These are phyloP conservation scores for Fusarium haematococcum DNA, from an alignment of 2,329 filamentous ascomycete genomes.

Conservation along the genomic window DNA sequence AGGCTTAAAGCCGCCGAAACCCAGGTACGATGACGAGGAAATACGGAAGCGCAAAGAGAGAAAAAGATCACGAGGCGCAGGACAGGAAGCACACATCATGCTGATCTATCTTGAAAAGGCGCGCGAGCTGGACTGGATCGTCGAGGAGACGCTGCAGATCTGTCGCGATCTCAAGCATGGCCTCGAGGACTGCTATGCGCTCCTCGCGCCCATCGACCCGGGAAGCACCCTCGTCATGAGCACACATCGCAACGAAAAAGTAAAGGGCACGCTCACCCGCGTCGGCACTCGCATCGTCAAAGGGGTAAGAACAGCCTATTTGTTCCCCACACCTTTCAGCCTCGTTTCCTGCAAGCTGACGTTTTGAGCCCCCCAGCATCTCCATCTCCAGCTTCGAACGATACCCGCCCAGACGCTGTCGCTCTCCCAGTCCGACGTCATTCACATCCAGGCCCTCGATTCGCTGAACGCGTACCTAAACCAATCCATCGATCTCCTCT, in stretches of 20 bases:
- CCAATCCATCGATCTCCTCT: slow-evolving; percentile 84
- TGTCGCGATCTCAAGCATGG: slow-evolving; percentile 69
- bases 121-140: slow-evolving; percentile 68
- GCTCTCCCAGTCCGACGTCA: slow-evolving; percentile 61
- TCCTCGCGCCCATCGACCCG: slow-evolving; percentile 86
- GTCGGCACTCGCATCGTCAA: slow-evolving; percentile 93
- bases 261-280: slow-evolving; percentile 93
- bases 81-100: slow-evolving; percentile 28
- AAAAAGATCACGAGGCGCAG: not conserved
- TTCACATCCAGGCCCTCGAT: slow-evolving; percentile 77
- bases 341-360: slow-evolving; percentile 17
- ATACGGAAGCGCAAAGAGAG: not conserved
- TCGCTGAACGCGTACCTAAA: slow-evolving; percentile 82
- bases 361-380: slow-evolving; percentile 63
- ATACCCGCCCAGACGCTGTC: slow-evolving; percentile 65
- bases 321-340: not conserved
- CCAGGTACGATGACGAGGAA: slow-evolving; percentile 56
- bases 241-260: slow-evolving; percentile 85
- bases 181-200: slow-evolving; percentile 87
- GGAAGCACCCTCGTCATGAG: slow-evolving; percentile 92
- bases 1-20: slow-evolving; percentile 61
- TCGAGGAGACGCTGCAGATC: slow-evolving; percentile 60
- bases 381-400: slow-evolving; percentile 81
- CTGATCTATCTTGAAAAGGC: slow-evolving; percentile 52
- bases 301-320: slow-evolving; percentile 68